Evolutionary conservation across 805 yeast species (phyloP).

Genomic region (Groenewaldozyma tartarivorans): DNA sequence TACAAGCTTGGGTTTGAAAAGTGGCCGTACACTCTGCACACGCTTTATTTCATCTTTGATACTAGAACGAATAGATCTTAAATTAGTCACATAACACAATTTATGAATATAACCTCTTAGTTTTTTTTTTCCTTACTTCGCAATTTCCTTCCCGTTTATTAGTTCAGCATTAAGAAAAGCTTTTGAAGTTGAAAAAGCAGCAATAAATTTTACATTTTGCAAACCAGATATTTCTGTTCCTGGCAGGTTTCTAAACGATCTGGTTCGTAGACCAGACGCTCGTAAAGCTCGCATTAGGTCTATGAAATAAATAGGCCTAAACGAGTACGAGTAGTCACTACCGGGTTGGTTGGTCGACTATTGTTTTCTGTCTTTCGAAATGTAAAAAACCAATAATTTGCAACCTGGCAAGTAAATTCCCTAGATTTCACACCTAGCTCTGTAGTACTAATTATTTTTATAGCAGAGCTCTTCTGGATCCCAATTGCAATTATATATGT

Average conservation of each 20-base stretch:
- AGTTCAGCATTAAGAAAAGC: conserved; percentile 21
- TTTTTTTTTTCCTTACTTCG: conserved; percentile 25
- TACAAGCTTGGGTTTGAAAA: conserved; percentile 64
- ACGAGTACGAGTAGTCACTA: no score
- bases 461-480: no score
- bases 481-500: no score
- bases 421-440: no score
- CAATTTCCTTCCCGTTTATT: conserved; percentile 50
- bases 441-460: no score
- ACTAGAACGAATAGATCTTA: conserved; percentile 11
- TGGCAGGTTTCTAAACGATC: no score
- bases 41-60: conserved; percentile 16
- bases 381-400: no score
- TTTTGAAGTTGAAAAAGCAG: background rate
- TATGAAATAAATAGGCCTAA: background rate
- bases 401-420: no score
- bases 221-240: no score
- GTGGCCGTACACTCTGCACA: conserved; percentile 11
- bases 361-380: no score
- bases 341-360: no score
- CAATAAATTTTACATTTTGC: background rate
- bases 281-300: background rate
- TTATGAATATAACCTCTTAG: background rate
- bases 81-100: background rate
- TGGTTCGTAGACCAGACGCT: background rate